These are phyloP conservation scores for Sphaerulina populicola DNA, from an alignment of 2,329 filamentous ascomycete genomes.

Conservation along the genomic window DNA sequence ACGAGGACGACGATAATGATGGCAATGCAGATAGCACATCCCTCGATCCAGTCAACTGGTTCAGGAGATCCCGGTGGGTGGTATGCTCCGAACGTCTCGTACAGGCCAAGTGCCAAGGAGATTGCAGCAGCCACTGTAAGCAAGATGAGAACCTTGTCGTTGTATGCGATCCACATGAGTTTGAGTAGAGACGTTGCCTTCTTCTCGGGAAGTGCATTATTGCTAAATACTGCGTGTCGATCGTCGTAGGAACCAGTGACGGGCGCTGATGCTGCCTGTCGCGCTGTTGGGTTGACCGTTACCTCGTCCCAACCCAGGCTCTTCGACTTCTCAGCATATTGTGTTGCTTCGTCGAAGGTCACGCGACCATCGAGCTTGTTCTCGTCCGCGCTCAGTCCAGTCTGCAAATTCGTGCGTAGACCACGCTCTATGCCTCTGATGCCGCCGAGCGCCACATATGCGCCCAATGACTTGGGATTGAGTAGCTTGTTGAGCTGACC, in stretches of 20 bases:
- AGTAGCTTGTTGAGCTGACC: slow-evolving; percentile 74
- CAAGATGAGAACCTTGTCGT: slow-evolving; percentile 69
- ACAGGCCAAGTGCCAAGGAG: slow-evolving; percentile 65
- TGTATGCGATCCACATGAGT: slow-evolving; percentile 73
- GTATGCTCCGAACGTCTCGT: slow-evolving; percentile 51
- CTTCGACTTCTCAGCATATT: slow-evolving; percentile 16
- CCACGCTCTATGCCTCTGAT: slow-evolving; percentile 67
- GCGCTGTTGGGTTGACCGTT: slow-evolving; percentile 19
- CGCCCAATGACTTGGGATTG: slow-evolving; percentile 67
- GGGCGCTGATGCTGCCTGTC: slow-evolving; percentile 13
- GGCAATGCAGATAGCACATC: slow-evolving; percentile 69
- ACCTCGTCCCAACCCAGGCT: slow-evolving; percentile 26
- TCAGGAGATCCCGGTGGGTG: slow-evolving; percentile 29
- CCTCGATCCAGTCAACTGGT: slow-evolving; percentile 68
- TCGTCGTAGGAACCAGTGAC: slow-evolving; percentile 45
- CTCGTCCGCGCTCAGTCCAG: slow-evolving; percentile 65
- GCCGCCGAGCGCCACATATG: slow-evolving; percentile 68
- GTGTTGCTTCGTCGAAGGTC: slow-evolving; percentile 55
- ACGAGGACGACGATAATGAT: slow-evolving; percentile 68
- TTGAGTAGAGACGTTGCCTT: slow-evolving; percentile 62
- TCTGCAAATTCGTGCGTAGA: slow-evolving; percentile 54
- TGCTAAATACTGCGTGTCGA: slow-evolving; percentile 59
- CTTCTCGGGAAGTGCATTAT: slow-evolving; percentile 61
- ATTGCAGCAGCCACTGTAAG: slow-evolving; percentile 64
- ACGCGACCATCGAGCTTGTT: slow-evolving; percentile 53